A percentile compares a stretch with the other conserved stretches of the same genome.
These are phyloP conservation scores for Coffea humblotiana DNA, from an alignment of 305 asterid genomes.

Conservation along the genomic window DNA sequence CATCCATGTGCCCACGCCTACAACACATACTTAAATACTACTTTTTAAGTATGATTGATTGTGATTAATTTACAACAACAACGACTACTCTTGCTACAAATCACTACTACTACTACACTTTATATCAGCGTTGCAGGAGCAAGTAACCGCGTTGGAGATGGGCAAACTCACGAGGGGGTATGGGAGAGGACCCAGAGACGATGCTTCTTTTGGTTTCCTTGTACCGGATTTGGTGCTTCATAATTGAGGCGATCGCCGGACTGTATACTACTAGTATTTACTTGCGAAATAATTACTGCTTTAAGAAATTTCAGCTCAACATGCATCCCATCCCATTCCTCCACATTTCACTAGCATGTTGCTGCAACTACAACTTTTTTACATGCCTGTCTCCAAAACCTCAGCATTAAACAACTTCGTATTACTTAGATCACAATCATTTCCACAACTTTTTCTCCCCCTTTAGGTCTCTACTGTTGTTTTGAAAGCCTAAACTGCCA, in stretches of 20 bases:
- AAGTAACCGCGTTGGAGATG: too few relatives aligned
- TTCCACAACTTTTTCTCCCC: not conserved
- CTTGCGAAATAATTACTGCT: not conserved
- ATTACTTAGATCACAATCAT: not conserved
- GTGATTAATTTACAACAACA: not conserved
- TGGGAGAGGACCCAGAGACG: too few relatives aligned
- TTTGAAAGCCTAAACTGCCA: not conserved
- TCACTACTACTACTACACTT: not conserved
- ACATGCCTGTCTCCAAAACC: not conserved
- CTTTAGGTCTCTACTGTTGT: not conserved
- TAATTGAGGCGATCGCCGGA: not conserved
- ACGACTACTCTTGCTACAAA: not conserved
- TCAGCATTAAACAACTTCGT: not conserved
- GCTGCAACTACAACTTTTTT: not conserved
- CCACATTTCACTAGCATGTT: not conserved
- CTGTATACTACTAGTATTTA: too few relatives aligned
- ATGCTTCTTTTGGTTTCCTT: not conserved
- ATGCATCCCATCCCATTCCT: not conserved
- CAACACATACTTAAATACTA: not conserved
- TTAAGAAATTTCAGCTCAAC: not conserved
- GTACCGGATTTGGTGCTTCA: not conserved
- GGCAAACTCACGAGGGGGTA: too few relatives aligned
- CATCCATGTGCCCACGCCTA: slow-evolving; percentile 24
- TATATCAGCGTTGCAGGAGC: too few relatives aligned
- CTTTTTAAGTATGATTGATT: too few relatives aligned